Percentiles rank a stretch among this genome's conserved stretches.
Evolutionary conservation across 441 rosid species (phyloP).

Genomic region (Eruca vesicaria): DNA sequence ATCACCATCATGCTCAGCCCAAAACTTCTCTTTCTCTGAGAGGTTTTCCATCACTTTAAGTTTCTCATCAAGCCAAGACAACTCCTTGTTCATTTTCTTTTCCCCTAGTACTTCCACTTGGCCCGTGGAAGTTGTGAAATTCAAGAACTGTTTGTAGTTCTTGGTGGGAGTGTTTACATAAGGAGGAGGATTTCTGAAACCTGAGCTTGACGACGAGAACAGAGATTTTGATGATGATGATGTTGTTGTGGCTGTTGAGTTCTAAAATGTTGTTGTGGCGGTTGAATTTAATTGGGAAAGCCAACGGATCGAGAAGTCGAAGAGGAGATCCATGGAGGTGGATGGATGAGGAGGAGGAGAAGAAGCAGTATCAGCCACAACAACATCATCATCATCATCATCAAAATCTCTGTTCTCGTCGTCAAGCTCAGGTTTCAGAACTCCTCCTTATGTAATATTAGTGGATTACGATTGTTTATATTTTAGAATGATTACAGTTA

Average conservation of each 20-base stretch:
- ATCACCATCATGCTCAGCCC: conserved; percentile 38
- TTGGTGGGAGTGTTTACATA: conserved; percentile 48
- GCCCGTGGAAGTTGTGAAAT: conserved; percentile 49
- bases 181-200: conserved; percentile 80
- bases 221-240: conserved; percentile 47
- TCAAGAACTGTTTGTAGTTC: conserved; percentile 52
- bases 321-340: conserved; percentile 42
- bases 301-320: too few relatives aligned
- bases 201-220: conserved; percentile 68
- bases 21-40: conserved; percentile 37
- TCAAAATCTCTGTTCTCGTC: conserved; percentile 55
- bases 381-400: conserved; percentile 28
- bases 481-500: background rate
- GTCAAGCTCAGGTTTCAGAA: conserved; percentile 62
- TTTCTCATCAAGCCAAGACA: too few relatives aligned
- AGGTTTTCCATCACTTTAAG: conserved; percentile 37
- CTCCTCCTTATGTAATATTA: conserved; percentile 47
- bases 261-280: too few relatives aligned
- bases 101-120: conserved; percentile 32
- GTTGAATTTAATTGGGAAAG: conserved; percentile 52
- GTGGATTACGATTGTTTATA: conserved; percentile 3
- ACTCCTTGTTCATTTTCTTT: conserved; percentile 32
- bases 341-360: too few relatives aligned
- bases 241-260: conserved; percentile 25
- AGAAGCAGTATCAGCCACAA: too few relatives aligned